Evolutionary conservation across 1,284 basidiomycete species (phyloP).

Genomic region (Papiliotrema fonsecae): DNA sequence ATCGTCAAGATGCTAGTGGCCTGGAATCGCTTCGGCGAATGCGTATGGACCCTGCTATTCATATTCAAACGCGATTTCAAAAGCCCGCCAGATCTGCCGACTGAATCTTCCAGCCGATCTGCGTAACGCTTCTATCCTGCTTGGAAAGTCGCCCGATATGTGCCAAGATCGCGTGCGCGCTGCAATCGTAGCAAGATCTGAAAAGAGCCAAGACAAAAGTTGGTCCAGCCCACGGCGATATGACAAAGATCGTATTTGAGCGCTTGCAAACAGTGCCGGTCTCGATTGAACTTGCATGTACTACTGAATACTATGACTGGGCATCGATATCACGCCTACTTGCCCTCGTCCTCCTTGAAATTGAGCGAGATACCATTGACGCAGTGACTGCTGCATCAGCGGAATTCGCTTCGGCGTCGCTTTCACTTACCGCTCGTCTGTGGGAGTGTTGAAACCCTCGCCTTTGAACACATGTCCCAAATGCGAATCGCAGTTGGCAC

Average conservation of each 20-base stretch:
- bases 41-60: too few relatives aligned
- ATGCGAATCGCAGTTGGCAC: slow-evolving; percentile 67
- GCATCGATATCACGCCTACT: background rate
- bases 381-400: slow-evolving; percentile 59
- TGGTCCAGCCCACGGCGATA: background rate
- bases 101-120: too few relatives aligned
- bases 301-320: background rate
- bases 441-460: slow-evolving; percentile 56
- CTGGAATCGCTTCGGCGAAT: too few relatives aligned
- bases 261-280: too few relatives aligned
- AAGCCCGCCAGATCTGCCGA: too few relatives aligned
- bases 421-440: slow-evolving; percentile 20
- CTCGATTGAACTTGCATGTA: background rate
- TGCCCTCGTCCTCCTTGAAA: slow-evolving; percentile 57
- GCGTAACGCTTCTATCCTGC: too few relatives aligned
- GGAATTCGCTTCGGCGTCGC: slow-evolving; percentile 45
- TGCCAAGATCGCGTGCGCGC: too few relatives aligned
- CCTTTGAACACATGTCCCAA: slow-evolving; percentile 87
- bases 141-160: too few relatives aligned
- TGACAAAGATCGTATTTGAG: background rate
- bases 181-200: too few relatives aligned
- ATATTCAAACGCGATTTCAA: too few relatives aligned
- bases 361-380: slow-evolving; percentile 84
- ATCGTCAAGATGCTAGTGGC: too few relatives aligned
- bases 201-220: background rate